phyloP scores from a whole-genome alignment of 2,329 filamentous ascomycete species.

The Cordyceps fumosorosea region DNA sequence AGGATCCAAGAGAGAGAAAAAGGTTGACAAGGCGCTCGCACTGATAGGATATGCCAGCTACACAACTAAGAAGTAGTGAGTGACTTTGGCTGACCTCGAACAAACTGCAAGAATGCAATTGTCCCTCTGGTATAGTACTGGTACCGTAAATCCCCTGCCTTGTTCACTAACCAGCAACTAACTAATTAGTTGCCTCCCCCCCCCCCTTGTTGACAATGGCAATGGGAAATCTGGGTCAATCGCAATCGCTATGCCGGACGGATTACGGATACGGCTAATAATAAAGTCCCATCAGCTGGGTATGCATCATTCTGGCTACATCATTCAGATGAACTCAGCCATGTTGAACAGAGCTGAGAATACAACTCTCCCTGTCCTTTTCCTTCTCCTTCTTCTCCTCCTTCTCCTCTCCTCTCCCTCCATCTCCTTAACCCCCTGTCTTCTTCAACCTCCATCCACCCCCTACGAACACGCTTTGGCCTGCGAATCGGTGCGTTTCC shows the following conservation, averaged over 20 bases:
- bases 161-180: neutral
- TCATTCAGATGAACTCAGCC: neutral
- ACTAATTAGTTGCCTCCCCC: neutral
- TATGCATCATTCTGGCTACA: neutral
- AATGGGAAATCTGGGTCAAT: neutral
- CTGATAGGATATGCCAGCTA: too few relatives aligned
- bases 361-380: too few relatives aligned
- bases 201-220: neutral
- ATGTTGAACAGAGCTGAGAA: too few relatives aligned
- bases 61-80: too few relatives aligned
- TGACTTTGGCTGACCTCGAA: neutral
- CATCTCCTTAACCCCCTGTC: neutral
- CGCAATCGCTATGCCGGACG: neutral
- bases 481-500: neutral
- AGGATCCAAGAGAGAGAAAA: too few relatives aligned
- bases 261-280: neutral
- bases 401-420: neutral
- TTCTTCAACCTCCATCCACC: neutral
- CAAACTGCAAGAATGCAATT: neutral
- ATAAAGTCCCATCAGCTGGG: neutral
- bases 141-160: neutral
- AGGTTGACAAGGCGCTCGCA: too few relatives aligned
- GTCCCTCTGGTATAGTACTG: neutral
- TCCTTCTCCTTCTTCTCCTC: neutral
- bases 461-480: neutral